These are phyloP conservation scores for Serendipita sp. DNA, from an alignment of 768 basidiomycete species.

Conservation along the genomic window DNA sequence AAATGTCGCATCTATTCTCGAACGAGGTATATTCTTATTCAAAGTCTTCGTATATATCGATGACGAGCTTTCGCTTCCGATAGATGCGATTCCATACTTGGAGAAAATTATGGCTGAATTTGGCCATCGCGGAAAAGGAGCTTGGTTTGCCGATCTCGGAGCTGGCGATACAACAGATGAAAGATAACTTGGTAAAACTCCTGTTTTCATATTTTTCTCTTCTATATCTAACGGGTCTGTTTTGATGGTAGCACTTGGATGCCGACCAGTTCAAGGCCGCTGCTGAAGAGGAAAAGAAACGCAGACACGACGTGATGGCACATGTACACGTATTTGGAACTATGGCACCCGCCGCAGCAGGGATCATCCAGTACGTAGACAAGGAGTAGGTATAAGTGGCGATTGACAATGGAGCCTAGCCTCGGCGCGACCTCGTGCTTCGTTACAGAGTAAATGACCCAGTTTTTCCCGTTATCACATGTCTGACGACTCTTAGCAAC, in stretches of 20 bases:
- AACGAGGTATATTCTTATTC: slow-evolving; percentile 43
- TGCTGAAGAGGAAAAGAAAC: slow-evolving; percentile 88
- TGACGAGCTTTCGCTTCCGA: neutral
- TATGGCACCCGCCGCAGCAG: slow-evolving; percentile 86
- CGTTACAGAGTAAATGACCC: slow-evolving; percentile 75
- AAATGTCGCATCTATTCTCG: slow-evolving; percentile 98
- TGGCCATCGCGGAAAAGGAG: slow-evolving; percentile 92
- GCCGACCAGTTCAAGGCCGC: slow-evolving; percentile 84
- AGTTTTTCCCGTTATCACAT: neutral
- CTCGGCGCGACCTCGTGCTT: slow-evolving; percentile 97
- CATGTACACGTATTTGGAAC: slow-evolving; percentile 96
- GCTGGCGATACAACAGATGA: slow-evolving; percentile 89
- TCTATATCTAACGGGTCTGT: neutral
- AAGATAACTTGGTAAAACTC: slow-evolving; percentile 59
- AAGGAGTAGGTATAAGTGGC: no score
- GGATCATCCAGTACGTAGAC: slow-evolving; percentile 73
- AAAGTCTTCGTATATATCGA: neutral
- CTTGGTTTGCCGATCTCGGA: slow-evolving; percentile 82
- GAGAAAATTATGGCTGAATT: slow-evolving; percentile 89
- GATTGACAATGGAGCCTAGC: slow-evolving; percentile 23
- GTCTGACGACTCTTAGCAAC: slow-evolving; percentile 40
- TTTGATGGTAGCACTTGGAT: slow-evolving; percentile 46
- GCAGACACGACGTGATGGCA: slow-evolving; percentile 98
- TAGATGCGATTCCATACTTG: slow-evolving; percentile 93
- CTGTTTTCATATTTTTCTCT: slow-evolving; percentile 1